Evolutionary conservation across 768 basidiomycete species (phyloP).

Genomic region (Boletus pseudopeckii): DNA sequence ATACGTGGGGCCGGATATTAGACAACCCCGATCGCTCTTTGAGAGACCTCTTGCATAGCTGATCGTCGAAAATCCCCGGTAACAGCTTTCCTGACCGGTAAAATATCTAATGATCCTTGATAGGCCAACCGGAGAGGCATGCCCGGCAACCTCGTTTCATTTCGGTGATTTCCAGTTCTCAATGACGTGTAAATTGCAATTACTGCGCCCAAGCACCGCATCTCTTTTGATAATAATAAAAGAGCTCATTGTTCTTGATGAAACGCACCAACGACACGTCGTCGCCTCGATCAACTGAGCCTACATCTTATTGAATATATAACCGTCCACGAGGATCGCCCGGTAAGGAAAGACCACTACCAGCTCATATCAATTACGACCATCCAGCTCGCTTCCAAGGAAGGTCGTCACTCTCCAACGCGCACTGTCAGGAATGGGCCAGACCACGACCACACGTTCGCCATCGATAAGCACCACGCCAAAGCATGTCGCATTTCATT

Average conservation of each 20-base stretch:
- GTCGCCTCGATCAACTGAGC: not conserved
- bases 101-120: slow-evolving; percentile 6
- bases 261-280: slow-evolving; percentile 2
- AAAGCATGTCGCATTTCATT: slow-evolving; percentile 23
- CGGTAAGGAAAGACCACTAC: slow-evolving; percentile 1
- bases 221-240: not conserved
- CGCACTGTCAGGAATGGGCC: too few relatives aligned
- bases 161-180: slow-evolving; percentile 23
- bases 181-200: not conserved
- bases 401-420: not conserved
- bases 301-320: not conserved
- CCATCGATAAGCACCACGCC: slow-evolving; percentile 15
- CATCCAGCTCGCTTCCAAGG: not conserved
- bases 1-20: not conserved
- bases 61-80: slow-evolving; percentile 11
- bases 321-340: not conserved
- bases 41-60: not conserved
- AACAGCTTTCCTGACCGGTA: slow-evolving; percentile 1
- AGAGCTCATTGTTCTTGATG: not conserved
- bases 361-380: not conserved
- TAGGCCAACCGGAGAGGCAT: slow-evolving; percentile 3
- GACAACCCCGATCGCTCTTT: not conserved
- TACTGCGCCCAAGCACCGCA: not conserved
- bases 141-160: slow-evolving; percentile 22
- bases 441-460: not conserved